phyloP scores from a whole-genome alignment of 805 yeast genomes.

The Diddensiella caesifluorescens region DNA sequence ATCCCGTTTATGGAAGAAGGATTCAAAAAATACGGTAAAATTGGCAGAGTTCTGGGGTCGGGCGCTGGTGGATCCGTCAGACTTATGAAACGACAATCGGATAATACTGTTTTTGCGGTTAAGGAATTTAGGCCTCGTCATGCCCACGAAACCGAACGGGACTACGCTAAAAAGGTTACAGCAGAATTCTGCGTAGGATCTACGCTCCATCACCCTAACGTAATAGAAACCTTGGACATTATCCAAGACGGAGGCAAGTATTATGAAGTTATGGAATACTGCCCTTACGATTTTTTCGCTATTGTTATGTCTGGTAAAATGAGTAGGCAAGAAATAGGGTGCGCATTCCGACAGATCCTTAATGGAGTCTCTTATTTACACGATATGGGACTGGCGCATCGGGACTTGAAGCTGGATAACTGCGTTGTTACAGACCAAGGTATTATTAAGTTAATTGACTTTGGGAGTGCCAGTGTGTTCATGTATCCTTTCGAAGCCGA shows the following conservation, averaged over 20 bases:
- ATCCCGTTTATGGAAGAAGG: slow-evolving; percentile 39
- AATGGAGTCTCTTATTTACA: slow-evolving; percentile 76
- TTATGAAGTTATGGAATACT: slow-evolving; percentile 86
- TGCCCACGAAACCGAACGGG: slow-evolving; percentile 55
- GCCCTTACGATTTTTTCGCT: slow-evolving; percentile 87
- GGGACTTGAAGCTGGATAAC: slow-evolving; percentile 88
- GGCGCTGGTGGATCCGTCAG: slow-evolving; percentile 97
- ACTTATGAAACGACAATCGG: slow-evolving; percentile 57
- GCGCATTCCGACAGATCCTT: slow-evolving; percentile 79
- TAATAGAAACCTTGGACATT: slow-evolving; percentile 76
- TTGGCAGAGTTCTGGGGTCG: slow-evolving; percentile 73
- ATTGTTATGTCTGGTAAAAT: slow-evolving; percentile 85
- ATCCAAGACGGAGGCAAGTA: slow-evolving; percentile 59
- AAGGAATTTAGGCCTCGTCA: slow-evolving; percentile 73
- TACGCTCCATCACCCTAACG: slow-evolving; percentile 67
- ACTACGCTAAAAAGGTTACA: slow-evolving; percentile 71
- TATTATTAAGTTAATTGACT: slow-evolving; percentile 84
- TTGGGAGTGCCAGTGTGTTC: slow-evolving; percentile 89
- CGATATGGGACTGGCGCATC: slow-evolving; percentile 78
- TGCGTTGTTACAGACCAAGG: slow-evolving; percentile 83
- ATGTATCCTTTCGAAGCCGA: slow-evolving; percentile 75
- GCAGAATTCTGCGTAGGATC: slow-evolving; percentile 82
- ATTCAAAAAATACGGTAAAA: slow-evolving; percentile 63
- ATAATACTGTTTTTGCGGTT: slow-evolving; percentile 69
- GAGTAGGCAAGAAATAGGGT: slow-evolving; percentile 62